Evolutionary conservation across 352 stramenopile species (phyloP).

Genomic region (Globisporangium spinosum): DNA sequence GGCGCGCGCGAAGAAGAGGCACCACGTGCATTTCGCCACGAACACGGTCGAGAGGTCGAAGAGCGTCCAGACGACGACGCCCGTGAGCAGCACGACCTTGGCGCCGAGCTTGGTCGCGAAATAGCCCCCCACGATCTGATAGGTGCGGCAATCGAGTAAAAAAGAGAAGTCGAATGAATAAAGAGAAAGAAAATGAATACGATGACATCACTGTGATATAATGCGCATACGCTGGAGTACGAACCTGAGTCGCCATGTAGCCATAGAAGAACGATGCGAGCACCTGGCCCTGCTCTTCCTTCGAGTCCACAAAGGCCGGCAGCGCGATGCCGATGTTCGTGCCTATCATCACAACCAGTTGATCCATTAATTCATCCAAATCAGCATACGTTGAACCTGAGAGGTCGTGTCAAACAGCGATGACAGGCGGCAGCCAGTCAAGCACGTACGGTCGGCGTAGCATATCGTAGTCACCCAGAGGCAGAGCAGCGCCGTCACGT

Average conservation of each 20-base stretch:
- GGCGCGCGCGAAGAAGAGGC: conserved; percentile 70
- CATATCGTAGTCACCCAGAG: conserved; percentile 79
- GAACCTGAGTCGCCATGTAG: conserved; percentile 83
- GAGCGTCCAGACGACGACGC: conserved; percentile 80
- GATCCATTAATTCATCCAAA: not conserved
- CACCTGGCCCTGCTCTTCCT: conserved; percentile 75
- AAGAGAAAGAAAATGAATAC: not conserved
- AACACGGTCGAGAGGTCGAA: conserved; percentile 80
- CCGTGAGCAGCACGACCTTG: conserved; percentile 69
- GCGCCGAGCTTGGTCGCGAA: conserved; percentile 63
- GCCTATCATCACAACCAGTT: conserved; percentile 24
- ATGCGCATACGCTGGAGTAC: no score
- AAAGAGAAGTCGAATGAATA: no score
- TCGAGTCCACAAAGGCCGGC: conserved; percentile 67
- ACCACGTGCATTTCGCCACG: conserved; percentile 51
- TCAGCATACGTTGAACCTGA: not conserved
- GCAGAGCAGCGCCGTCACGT: conserved; percentile 70
- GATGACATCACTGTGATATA: no score
- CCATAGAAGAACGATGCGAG: conserved; percentile 87
- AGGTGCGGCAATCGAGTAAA: conserved; percentile 1
- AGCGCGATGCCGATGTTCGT: conserved; percentile 88
- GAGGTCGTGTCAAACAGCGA: not conserved
- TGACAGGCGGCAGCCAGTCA: not conserved
- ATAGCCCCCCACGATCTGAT: conserved; percentile 72
- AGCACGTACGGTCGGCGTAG: conserved; percentile 72